These are phyloP conservation scores for Westerdykella aurantiaca DNA, from an alignment of 2,329 filamentous ascomycete species.

Conservation along the genomic window DNA sequence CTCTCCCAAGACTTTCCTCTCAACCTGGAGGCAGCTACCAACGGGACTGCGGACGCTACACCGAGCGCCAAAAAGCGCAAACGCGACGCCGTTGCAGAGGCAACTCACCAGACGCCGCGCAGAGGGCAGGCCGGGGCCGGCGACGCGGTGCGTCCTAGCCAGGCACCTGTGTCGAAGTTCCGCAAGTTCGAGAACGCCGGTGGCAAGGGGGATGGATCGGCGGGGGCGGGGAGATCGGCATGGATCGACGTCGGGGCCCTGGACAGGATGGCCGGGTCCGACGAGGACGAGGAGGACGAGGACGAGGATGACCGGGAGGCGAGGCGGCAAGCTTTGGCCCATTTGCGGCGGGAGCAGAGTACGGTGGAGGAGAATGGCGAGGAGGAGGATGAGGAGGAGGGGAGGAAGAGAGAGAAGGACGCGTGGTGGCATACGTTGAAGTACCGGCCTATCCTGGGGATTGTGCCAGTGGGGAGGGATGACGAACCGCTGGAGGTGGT, in stretches of 20 bases:
- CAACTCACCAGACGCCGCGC: too few species aligned
- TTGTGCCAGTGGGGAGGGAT: constrained; percentile 49
- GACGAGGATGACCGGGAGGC: constrained; percentile 12
- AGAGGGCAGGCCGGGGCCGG: constrained; percentile 40
- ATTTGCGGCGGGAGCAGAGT: constrained; percentile 19
- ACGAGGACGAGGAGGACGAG: constrained; percentile 36
- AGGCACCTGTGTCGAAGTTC: constrained; percentile 44
- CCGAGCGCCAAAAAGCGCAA: constrained; percentile 27
- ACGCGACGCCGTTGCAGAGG: constrained; percentile 12
- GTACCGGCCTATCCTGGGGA: constrained; percentile 86
- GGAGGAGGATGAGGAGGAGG: constrained; percentile 8
- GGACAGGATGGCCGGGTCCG: constrained; percentile 15
- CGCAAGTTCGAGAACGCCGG: constrained; percentile 41
- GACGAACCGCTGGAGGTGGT: constrained; percentile 66
- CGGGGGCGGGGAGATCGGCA: constrained; percentile 7
- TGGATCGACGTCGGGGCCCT: constrained; percentile 26
- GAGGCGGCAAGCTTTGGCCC: constrained; percentile 17
- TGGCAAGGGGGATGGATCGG: constrained; percentile 29
- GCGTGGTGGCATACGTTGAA: constrained; percentile 79
- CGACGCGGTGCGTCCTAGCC: constrained; percentile 45
- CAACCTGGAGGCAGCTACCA: constrained; percentile 6
- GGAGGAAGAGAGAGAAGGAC: constrained; percentile 14
- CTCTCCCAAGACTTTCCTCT: constrained; percentile 60
- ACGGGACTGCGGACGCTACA: constrained; percentile 12
- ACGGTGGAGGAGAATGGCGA: constrained; percentile 11